phyloP scores from a whole-genome alignment of 2,329 filamentous ascomycete species.

The Chrysoporthe deuterocubensis region DNA sequence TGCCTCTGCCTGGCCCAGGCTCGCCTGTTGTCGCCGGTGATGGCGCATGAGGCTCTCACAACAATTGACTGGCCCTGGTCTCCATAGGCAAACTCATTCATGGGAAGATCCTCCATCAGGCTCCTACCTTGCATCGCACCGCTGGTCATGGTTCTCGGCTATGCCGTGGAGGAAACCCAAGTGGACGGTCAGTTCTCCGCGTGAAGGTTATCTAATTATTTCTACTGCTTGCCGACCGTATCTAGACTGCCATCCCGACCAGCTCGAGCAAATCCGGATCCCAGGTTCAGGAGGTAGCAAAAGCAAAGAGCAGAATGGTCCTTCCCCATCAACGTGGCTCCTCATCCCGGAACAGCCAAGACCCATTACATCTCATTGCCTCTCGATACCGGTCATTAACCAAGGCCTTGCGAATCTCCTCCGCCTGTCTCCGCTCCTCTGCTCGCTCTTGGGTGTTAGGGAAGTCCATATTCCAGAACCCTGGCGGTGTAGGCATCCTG shows the following conservation, averaged over 20 bases:
- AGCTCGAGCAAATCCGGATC: neutral
- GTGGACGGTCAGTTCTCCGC: neutral
- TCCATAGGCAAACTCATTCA: neutral
- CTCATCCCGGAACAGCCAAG: conserved; percentile 85
- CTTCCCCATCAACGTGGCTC: conserved; percentile 37
- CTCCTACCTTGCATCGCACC: neutral
- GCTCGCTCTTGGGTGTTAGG: conserved; percentile 82
- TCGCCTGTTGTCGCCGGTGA: neutral
- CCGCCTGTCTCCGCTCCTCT: conserved; percentile 67
- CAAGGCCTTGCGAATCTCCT: conserved; percentile 63
- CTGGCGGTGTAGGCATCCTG: conserved; percentile 74
- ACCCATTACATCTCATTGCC: conserved; percentile 75
- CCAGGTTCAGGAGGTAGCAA: neutral
- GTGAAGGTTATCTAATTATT: neutral
- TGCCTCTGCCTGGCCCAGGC: neutral
- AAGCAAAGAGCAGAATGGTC: neutral
- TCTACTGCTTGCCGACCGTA: neutral
- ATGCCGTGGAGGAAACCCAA: no score
- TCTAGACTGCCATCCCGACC: neutral
- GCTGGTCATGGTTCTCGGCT: neutral
- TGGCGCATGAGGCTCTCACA: neutral
- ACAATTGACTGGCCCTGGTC: neutral
- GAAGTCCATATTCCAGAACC: conserved; percentile 91
- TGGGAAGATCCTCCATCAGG: neutral
- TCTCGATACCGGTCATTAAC: conserved; percentile 79